Conservation (phyloP, 2,329 filamentous ascomycete genomes). For the Fusarium sp. region DNA sequence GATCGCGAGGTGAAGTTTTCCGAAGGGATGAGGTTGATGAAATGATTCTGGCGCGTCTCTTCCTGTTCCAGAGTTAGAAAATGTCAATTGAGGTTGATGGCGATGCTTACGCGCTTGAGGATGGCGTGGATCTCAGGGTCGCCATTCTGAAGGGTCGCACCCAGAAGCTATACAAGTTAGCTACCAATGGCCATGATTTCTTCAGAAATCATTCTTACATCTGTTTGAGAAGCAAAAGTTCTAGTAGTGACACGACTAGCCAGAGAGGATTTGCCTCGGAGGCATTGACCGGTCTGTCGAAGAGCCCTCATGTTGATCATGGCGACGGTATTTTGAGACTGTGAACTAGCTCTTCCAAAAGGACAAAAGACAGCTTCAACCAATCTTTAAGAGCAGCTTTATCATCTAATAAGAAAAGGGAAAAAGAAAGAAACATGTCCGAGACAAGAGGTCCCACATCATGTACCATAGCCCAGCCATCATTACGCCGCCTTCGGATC, state of each 20-base stretch:
- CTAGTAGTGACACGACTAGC: slow-evolving; percentile 33
- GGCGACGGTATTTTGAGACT: slow-evolving; percentile 8
- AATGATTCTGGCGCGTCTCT: slow-evolving; percentile 94
- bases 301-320: slow-evolving; percentile 43
- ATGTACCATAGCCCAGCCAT: not conserved
- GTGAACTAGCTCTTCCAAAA: not conserved
- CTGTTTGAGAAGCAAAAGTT: slow-evolving; percentile 40
- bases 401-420: slow-evolving; percentile 35
- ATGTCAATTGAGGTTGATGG: not conserved
- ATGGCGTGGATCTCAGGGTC: slow-evolving; percentile 88
- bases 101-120: slow-evolving; percentile 78
- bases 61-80: slow-evolving; percentile 66
- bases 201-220: slow-evolving; percentile 19
- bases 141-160: slow-evolving; percentile 79
- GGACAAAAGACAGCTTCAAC: not conserved
- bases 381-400: slow-evolving; percentile 16
- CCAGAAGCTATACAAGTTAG: slow-evolving; percentile 72
- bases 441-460: not conserved
- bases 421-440: not conserved
- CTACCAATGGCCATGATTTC: not conserved
- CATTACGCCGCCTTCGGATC: slow-evolving; percentile 29
- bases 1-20: slow-evolving; percentile 94
- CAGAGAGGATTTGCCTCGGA: slow-evolving; percentile 41
- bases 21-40: slow-evolving; percentile 93
- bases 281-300: slow-evolving; percentile 39